phyloP scores from a whole-genome alignment of 2,329 filamentous ascomycete genomes.

The Pestalotiopsis sp. region DNA sequence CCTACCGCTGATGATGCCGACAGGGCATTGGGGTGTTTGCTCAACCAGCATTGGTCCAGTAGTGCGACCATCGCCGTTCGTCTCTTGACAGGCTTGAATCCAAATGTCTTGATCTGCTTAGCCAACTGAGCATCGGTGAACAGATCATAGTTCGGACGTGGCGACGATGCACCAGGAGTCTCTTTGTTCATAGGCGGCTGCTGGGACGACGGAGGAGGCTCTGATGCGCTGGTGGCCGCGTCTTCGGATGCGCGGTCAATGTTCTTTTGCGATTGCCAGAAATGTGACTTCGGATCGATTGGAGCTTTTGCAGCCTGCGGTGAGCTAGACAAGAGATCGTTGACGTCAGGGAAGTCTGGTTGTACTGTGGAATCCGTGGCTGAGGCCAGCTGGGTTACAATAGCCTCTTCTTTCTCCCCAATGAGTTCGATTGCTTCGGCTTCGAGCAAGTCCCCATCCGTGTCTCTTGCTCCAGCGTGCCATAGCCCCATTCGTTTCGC shows the following conservation, averaged over 20 bases:
- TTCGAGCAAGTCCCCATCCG: slow-evolving; percentile 65
- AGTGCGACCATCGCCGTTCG: slow-evolving; percentile 71
- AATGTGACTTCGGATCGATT: slow-evolving; percentile 17
- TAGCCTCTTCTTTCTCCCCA: slow-evolving; percentile 33
- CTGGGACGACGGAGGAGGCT: slow-evolving; percentile 5
- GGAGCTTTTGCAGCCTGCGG: neutral
- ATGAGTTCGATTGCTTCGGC: slow-evolving; percentile 64
- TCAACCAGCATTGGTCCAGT: slow-evolving; percentile 72
- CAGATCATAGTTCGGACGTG: slow-evolving; percentile 59
- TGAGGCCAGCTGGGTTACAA: slow-evolving; percentile 14
- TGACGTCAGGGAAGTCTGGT: slow-evolving; percentile 31
- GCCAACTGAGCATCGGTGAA: slow-evolving; percentile 66
- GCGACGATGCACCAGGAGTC: neutral
- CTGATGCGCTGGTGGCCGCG: neutral
- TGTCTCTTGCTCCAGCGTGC: slow-evolving; percentile 70
- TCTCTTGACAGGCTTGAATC: slow-evolving; percentile 73
- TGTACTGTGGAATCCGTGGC: slow-evolving; percentile 8
- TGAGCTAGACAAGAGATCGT: slow-evolving; percentile 22
- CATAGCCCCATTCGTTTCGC: slow-evolving; percentile 56
- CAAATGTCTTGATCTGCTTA: slow-evolving; percentile 64
- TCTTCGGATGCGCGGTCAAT: too few species aligned
- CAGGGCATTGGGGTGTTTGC: slow-evolving; percentile 44
- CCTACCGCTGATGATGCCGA: neutral
- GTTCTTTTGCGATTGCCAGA: slow-evolving; percentile 19
- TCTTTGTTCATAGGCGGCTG: neutral